Percentiles rank a stretch among this genome's conserved stretches.
These are phyloP conservation scores for Cladosporium sp. DNA, from an alignment of 2,329 filamentous ascomycete genomes.

Conservation along the genomic window DNA sequence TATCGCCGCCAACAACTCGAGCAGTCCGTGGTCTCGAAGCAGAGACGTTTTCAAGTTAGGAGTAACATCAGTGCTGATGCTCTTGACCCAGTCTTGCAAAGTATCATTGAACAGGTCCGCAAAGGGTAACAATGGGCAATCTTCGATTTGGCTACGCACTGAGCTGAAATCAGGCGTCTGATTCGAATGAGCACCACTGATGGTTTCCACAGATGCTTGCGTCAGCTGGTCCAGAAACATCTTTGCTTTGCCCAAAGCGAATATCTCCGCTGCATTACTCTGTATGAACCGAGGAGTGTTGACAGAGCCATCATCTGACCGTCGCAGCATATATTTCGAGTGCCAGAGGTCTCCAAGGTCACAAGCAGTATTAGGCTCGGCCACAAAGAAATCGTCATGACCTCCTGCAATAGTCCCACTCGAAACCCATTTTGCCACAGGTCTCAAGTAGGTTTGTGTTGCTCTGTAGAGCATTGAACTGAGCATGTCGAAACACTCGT, in stretches of 20 bases:
- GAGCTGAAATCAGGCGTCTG: neutral
- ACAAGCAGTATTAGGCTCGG: slow-evolving; percentile 54
- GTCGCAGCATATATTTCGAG: slow-evolving; percentile 68
- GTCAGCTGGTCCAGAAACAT: slow-evolving; percentile 76
- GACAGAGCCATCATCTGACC: slow-evolving; percentile 58
- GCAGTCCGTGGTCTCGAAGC: slow-evolving; percentile 68
- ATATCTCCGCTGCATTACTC: slow-evolving; percentile 69
- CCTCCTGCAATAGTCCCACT: slow-evolving; percentile 64
- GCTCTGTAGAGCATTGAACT: slow-evolving; percentile 75
- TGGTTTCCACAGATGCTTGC: slow-evolving; percentile 35
- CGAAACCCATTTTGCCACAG: slow-evolving; percentile 83
- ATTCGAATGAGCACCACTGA: slow-evolving; percentile 21
- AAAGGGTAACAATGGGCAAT: slow-evolving; percentile 54
- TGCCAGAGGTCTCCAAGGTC: slow-evolving; percentile 72
- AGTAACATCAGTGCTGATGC: slow-evolving; percentile 70
- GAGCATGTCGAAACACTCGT: slow-evolving; percentile 61
- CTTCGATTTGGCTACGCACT: slow-evolving; percentile 2
- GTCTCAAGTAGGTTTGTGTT: slow-evolving; percentile 77
- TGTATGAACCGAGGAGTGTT: slow-evolving; percentile 75
- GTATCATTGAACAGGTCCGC: slow-evolving; percentile 70
- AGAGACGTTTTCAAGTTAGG: slow-evolving; percentile 65
- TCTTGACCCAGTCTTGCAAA: slow-evolving; percentile 75
- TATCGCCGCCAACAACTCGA: slow-evolving; percentile 64
- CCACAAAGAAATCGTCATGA: slow-evolving; percentile 75
- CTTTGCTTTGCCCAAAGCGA: slow-evolving; percentile 85